These are phyloP conservation scores for Termitomyces titanicus DNA, from an alignment of 768 basidiomycete species.

Conservation along the genomic window DNA sequence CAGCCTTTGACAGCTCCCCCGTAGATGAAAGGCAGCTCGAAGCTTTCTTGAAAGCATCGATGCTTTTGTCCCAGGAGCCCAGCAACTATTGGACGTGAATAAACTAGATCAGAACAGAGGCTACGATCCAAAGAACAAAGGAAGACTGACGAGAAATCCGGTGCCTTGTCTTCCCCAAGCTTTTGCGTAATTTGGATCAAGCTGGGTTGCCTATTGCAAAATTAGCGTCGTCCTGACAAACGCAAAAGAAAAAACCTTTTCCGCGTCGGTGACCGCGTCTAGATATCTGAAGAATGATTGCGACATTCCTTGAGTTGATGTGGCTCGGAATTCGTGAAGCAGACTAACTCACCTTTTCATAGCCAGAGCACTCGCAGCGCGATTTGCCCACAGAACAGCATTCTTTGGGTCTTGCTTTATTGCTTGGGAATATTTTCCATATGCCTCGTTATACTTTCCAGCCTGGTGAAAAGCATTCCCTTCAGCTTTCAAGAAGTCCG, in stretches of 20 bases:
- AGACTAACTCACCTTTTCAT: slow-evolving; percentile 28
- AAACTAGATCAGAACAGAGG: neutral
- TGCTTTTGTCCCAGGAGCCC: slow-evolving; percentile 13
- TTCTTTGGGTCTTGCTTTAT: slow-evolving; percentile 35
- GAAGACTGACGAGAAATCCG: slow-evolving; percentile 25
- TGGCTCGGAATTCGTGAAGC: neutral
- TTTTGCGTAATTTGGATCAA: slow-evolving; percentile 39
- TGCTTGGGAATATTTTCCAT: slow-evolving; percentile 37
- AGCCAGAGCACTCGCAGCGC: slow-evolving; percentile 36
- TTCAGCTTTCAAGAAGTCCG: slow-evolving; percentile 32
- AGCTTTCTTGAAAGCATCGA: slow-evolving; percentile 28
- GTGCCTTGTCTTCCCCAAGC: slow-evolving; percentile 38
- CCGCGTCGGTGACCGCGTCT: slow-evolving; percentile 28
- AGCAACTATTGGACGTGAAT: slow-evolving; percentile 18
- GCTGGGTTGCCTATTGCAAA: slow-evolving; percentile 27
- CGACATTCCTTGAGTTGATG: neutral
- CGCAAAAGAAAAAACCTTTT: slow-evolving; percentile 18
- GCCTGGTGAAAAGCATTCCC: slow-evolving; percentile 36
- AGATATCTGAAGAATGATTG: slow-evolving; percentile 21
- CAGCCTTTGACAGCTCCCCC: slow-evolving; percentile 23
- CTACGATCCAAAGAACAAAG: neutral
- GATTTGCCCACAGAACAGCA: slow-evolving; percentile 41
- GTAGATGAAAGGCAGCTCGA: slow-evolving; percentile 24
- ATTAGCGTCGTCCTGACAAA: neutral
- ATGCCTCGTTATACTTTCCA: slow-evolving; percentile 30